A percentile compares a stretch with the other conserved stretches of the same genome.
Conservation (phyloP, 1,284 basidiomycete species). For the Schizophyllum commune region DNA sequence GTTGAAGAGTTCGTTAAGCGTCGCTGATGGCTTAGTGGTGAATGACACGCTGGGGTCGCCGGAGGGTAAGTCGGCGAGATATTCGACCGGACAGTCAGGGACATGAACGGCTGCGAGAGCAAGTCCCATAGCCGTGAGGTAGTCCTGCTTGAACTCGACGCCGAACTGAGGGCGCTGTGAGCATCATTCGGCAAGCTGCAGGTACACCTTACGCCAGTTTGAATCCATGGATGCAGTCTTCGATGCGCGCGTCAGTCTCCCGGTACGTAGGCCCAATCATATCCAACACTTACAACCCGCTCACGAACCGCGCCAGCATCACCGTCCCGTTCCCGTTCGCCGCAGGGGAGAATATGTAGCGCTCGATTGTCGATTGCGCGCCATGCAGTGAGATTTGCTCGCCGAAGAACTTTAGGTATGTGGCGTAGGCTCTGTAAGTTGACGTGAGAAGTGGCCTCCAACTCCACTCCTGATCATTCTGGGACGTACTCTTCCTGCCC, state of each 20-base stretch:
- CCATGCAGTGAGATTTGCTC: constrained; percentile 37
- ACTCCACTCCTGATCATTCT: constrained; percentile 11
- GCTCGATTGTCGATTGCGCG: constrained; percentile 34
- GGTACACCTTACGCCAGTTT: constrained; percentile 42
- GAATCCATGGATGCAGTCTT: constrained; percentile 57
- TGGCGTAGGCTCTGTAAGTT: constrained; percentile 33
- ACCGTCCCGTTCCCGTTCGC: constrained; percentile 38
- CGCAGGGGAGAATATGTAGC: constrained; percentile 45
- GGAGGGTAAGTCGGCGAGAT: constrained; percentile 10
- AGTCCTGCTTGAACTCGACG: constrained; percentile 48
- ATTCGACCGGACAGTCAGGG: constrained; percentile 11
- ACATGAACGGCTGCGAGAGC: neutral
- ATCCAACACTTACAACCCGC: constrained; percentile 39
- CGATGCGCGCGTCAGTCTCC: neutral
- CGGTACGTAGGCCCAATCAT: neutral
- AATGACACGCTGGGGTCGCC: constrained; percentile 8
- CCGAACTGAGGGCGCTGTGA: constrained; percentile 35
- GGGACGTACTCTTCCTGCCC: constrained; percentile 50
- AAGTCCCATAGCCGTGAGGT: constrained; percentile 46
- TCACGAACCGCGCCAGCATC: constrained; percentile 51
- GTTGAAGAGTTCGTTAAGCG: constrained; percentile 43
- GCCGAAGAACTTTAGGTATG: constrained; percentile 52
- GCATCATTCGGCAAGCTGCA: neutral
- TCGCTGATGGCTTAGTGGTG: constrained; percentile 20
- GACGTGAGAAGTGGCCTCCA: neutral